These are phyloP conservation scores for Beauveria pseudobassiana DNA, from an alignment of 2,329 filamentous ascomycete species.

Conservation along the genomic window DNA sequence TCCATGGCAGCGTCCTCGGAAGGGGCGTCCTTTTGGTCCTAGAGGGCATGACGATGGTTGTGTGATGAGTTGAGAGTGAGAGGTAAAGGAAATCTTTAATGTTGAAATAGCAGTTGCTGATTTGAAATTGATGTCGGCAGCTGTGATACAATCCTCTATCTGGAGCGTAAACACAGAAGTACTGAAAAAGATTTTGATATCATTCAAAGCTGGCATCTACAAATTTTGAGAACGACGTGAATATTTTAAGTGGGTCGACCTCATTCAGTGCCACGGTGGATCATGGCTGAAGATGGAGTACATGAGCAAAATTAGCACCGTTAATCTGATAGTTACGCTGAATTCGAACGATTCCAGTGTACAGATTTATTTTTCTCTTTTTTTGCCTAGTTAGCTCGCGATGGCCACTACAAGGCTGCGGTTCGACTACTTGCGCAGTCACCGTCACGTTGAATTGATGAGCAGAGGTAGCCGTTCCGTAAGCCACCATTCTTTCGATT, in stretches of 20 bases:
- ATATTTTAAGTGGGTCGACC: background rate
- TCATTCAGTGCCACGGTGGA: background rate
- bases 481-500: no score
- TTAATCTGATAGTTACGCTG: background rate
- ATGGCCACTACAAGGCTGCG: background rate
- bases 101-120: no score
- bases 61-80: background rate
- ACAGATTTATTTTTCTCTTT: background rate
- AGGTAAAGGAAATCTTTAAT: no score
- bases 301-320: background rate
- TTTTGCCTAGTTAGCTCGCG: background rate
- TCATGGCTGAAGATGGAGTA: background rate
- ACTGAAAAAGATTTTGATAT: slow-evolving; percentile 3
- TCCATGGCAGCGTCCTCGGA: slow-evolving; percentile 36
- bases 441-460: background rate
- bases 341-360: background rate
- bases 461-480: no score
- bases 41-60: slow-evolving; percentile 29
- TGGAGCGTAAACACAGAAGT: background rate
- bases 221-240: background rate
- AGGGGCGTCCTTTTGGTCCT: slow-evolving; percentile 29
- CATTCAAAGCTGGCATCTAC: slow-evolving; percentile 2
- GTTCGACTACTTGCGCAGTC: background rate
- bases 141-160: background rate
- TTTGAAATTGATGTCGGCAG: background rate